Evolutionary conservation across 139 green algal genomes (phyloP), one percentile per base, ranked within the genome.

Genomic region (Chlorella vulgaris): DNA sequence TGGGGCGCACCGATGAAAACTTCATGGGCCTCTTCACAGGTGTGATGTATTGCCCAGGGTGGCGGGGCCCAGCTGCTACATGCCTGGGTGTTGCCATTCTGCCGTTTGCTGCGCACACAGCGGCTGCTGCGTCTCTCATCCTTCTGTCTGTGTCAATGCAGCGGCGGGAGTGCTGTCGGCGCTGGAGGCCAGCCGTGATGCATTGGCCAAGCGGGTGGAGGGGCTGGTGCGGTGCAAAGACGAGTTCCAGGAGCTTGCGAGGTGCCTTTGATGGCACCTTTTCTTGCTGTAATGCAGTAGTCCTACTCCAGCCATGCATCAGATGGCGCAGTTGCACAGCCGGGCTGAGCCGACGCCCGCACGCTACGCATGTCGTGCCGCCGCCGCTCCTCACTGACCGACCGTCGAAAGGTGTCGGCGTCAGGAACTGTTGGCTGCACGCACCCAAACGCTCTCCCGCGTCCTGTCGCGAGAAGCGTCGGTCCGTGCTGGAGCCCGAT

Each of bases 21-120:
- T 97, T 96, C 86, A 94, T 96, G 86, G 66, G 53, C 29, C 91
- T 97, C 87, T 96, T 96, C 84, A 90, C 85, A 66, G 90, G 88
- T 93, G 53, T n/a, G 31, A 84, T 39, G 21, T 61, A 61, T 61
- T 28, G 21, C 18, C 18, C 21, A 18, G 18, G 21, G 21, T 28
- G 18, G 18, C 21, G 18, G 18, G 51, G 21, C 18, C 18, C 18
- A 21, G 18, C 21, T 21, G 18, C 51, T 61, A 61, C 51, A 61
- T 61, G 18, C 51, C 51, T 61, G 18, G 51, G 18, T 21, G 21
- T 61, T n/a, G n/a, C 10, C 21, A 19, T 26, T 53, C 36, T 53
- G 1, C 66, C 19, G 19, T 61, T 3, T 55, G 31, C 28, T 15
- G 66, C n/a, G n/a, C n/a, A n/a, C n/a, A n/a, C n/a, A n/a, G n/a